phyloP scores from a whole-genome alignment of 805 yeast species.

The Wickerhamomyces kurtzmanii region DNA sequence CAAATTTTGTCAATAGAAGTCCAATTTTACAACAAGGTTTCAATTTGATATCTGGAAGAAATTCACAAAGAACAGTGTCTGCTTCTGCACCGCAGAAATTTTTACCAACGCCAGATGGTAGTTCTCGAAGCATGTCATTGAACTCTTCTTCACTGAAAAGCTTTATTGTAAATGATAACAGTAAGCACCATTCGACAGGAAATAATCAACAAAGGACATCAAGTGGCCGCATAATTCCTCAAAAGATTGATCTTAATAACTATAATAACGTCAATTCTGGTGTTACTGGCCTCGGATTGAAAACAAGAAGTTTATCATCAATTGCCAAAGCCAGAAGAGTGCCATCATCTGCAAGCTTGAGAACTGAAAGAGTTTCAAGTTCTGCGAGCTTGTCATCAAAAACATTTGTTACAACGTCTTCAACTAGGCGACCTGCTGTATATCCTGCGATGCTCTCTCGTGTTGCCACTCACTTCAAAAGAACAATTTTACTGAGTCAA shows the following conservation, averaged over 20 bases:
- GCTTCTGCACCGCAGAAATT: conserved; percentile 9
- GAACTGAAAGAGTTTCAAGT: conserved; percentile 14
- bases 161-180: conserved; percentile 17
- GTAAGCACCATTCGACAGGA: conserved; percentile 24
- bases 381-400: conserved; percentile 18
- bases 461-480: conserved; percentile 74
- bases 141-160: conserved; percentile 22
- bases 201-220: conserved; percentile 24
- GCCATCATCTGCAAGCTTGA: conserved; percentile 14
- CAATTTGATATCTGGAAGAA: conserved; percentile 22
- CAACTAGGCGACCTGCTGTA: conserved; percentile 47
- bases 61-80: conserved; percentile 12
- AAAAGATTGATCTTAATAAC: conserved; percentile 27
- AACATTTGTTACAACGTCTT: conserved; percentile 35
- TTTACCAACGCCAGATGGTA: conserved; percentile 1
- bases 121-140: conserved; percentile 20
- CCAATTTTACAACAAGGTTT: conserved; percentile 29
- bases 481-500: conserved; percentile 59
- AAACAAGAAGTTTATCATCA: conserved; percentile 37
- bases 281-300: conserved; percentile 25
- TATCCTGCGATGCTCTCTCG: conserved; percentile 85
- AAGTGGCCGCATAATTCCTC: conserved; percentile 36
- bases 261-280: conserved; percentile 7
- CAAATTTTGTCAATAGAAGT: conserved; percentile 15
- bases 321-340: conserved; percentile 15